These are phyloP conservation scores for Kwoniella sp. DNA, from an alignment of 768 basidiomycete genomes.

Conservation along the genomic window DNA sequence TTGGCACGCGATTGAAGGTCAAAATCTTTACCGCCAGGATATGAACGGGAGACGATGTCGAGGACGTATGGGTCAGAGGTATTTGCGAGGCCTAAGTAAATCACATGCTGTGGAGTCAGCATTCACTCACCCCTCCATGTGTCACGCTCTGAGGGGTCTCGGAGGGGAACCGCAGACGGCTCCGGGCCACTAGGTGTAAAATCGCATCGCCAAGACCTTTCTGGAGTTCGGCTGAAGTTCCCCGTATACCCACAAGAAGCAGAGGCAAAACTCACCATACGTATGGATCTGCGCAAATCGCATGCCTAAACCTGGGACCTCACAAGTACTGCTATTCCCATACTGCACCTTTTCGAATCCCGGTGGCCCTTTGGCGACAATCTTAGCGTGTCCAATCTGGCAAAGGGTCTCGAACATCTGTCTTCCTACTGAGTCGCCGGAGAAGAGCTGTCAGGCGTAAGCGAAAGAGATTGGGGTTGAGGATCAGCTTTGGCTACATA, in stretches of 20 bases:
- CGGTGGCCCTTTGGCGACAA: not conserved
- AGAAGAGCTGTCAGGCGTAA: not conserved
- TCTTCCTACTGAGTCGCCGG: constrained; percentile 1
- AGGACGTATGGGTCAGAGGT: constrained; percentile 1
- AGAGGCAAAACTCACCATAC: constrained; percentile 3
- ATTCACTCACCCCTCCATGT: too few species aligned
- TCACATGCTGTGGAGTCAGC: too few species aligned
- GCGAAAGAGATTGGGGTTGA: not conserved
- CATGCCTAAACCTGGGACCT: not conserved
- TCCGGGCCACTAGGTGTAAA: too few species aligned
- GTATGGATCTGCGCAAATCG: not conserved
- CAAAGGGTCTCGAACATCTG: constrained; percentile 5
- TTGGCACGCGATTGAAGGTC: constrained; percentile 1
- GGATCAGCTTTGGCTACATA: not conserved
- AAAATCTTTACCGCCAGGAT: constrained; percentile 1
- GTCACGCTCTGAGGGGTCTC: too few species aligned
- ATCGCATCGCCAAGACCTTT: too few species aligned
- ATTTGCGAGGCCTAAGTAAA: not conserved
- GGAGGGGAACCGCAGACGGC: too few species aligned
- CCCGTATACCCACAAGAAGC: too few species aligned
- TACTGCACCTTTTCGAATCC: constrained; percentile 5
- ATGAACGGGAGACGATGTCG: constrained; percentile 6
- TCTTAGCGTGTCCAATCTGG: not conserved
- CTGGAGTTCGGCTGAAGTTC: too few species aligned
- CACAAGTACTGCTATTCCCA: constrained; percentile 2